Evolutionary conservation across 345 rosid genomes (phyloP), one percentile per base, ranked within the genome.

Genomic region (Erucastrum elatum): DNA sequence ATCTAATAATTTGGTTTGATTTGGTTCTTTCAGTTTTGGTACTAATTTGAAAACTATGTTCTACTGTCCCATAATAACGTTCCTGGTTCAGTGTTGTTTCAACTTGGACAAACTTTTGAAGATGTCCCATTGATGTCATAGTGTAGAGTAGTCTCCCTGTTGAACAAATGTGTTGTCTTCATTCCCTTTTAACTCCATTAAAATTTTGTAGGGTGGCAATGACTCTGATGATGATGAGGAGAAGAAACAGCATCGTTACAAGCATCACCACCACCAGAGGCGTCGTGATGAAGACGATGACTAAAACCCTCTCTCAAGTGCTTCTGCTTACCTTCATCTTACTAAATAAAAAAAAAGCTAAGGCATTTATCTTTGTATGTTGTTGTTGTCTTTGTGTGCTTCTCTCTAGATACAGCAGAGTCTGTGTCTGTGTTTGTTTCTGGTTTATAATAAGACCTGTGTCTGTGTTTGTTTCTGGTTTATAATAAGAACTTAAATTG

Each of bases 201-300:
- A 5, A 65, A 10, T 81, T 66, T 76, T 21, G 75, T 86, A 92
- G 97, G 97, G 89, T 76, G 89, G 56, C 34, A 84, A 89, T 70
- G 78, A 82, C 64, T 84, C 87, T 39, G 85, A 77, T 17, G 91
- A 86, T 3, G 91, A 91, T 25, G 88, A 82, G 11, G 85, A 88
- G 79, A 71, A 85, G 82, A 84, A 87, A 82, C 77, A 76, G 26
- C 81, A 72, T 34, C 87, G 81, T 80, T 8, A 71, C 78, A 65
- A 86, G 83, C 84, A 88, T 51, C 91, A 84, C 66, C 92, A 87
- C 86, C 90, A 87, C 84, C 90, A 84, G 82, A 84, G 46, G 80
- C 79, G 68, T 77, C 75, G 86, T 53, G 89, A 90, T 70, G 97
- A 94, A 0, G 87, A 94, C 21, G 82, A 79, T 27, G 82, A 79